These are phyloP conservation scores for Aspergillus hancockii DNA, from an alignment of 495 filamentous ascomycete species.

Conservation along the genomic window DNA sequence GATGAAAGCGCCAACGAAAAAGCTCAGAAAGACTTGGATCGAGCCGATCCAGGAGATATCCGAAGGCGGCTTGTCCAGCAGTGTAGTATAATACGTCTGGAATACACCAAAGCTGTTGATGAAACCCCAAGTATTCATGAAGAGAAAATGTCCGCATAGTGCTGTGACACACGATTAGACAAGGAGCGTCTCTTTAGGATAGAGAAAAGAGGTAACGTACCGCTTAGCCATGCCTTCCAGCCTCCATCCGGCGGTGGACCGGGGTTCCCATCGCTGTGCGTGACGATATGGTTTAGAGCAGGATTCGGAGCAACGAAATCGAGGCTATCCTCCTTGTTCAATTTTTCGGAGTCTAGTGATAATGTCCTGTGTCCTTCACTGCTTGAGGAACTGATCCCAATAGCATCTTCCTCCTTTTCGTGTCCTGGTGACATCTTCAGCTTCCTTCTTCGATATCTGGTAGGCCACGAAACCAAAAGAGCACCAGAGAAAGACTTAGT, in stretches of 20 bases:
- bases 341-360: not conserved
- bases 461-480: not conserved
- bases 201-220: not conserved
- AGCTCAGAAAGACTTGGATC: not conserved
- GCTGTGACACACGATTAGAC: not conserved
- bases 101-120: not conserved
- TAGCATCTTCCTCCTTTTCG: not conserved
- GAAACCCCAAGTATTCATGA: not conserved
- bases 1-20: not conserved
- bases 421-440: not conserved
- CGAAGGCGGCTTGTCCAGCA: not conserved
- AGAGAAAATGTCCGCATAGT: not conserved
- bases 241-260: not conserved
- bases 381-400: not conserved
- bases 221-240: not conserved
- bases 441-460: not conserved
- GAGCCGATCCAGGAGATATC: not conserved
- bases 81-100: not conserved
- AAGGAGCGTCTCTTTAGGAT: not conserved
- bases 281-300: not conserved
- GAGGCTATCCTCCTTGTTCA: not conserved
- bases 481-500: not conserved
- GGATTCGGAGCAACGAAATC: not conserved
- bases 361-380: no score
- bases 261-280: not conserved